Evolutionary conservation across 192 early-diverging fungal species (phyloP).

Genomic region (Coemansia sp.): DNA sequence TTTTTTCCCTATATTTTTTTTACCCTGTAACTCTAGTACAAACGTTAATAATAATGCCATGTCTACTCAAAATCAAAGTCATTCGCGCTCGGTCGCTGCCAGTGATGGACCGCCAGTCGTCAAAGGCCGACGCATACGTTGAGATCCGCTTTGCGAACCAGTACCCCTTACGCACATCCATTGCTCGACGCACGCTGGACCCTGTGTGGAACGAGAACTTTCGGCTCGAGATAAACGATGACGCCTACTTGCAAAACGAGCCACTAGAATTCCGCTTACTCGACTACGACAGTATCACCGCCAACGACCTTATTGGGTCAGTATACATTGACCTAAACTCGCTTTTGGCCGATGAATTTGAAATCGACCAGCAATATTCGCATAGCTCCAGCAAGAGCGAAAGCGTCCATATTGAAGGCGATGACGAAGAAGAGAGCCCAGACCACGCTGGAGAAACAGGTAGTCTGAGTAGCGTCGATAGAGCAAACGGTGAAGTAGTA

Average conservation of each 20-base stretch:
- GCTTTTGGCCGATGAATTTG: slow-evolving; percentile 70
- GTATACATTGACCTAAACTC: slow-evolving; percentile 82
- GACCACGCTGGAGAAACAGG: not conserved
- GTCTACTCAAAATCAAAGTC: slow-evolving; percentile 77
- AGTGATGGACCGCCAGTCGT: slow-evolving; percentile 82
- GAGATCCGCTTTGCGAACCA: slow-evolving; percentile 77
- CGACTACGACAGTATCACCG: slow-evolving; percentile 77
- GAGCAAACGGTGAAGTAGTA: not conserved
- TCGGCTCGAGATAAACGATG: slow-evolving; percentile 76
- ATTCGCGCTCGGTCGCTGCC: slow-evolving; percentile 74
- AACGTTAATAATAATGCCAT: slow-evolving; percentile 60
- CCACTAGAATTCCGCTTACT: slow-evolving; percentile 78
- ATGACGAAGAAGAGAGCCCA: not conserved
- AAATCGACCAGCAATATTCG: slow-evolving; percentile 5
- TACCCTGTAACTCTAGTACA: not conserved
- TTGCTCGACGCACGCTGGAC: slow-evolving; percentile 72
- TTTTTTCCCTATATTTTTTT: not conserved
- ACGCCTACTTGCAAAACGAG: slow-evolving; percentile 80
- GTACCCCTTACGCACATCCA: slow-evolving; percentile 67
- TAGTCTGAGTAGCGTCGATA: not conserved
- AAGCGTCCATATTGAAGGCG: not conserved
- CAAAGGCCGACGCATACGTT: slow-evolving; percentile 84
- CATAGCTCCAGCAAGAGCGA: not conserved
- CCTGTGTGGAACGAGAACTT: slow-evolving; percentile 87
- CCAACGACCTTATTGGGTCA: slow-evolving; percentile 76